Conservation (phyloP, 805 yeast genomes). For the Pichia ethanolica region DNA sequence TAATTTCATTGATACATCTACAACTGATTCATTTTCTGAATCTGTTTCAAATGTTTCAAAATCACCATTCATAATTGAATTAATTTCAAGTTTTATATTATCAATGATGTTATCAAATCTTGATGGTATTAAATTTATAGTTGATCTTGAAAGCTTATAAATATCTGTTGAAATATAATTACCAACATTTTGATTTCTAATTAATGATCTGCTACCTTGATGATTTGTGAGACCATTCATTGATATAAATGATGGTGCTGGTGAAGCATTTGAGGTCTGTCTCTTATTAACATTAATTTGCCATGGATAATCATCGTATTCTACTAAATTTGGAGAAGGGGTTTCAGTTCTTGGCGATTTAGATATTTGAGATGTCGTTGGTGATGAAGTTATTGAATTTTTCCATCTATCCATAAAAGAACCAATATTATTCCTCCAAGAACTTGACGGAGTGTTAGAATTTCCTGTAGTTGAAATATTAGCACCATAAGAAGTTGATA, state of each 20-base stretch:
- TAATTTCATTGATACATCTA: neutral
- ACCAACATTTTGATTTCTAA: neutral
- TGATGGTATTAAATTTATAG: conserved; percentile 1
- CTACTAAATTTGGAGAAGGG: conserved; percentile 4
- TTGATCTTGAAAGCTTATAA: conserved; percentile 2
- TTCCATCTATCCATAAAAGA: conserved; percentile 26
- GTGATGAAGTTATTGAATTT: conserved; percentile 4
- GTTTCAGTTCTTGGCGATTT: conserved; percentile 2
- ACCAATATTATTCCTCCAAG: conserved; percentile 27
- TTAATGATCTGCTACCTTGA: neutral
- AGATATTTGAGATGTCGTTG: conserved; percentile 3
- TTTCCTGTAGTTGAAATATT: conserved; percentile 6
- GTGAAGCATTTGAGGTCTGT: conserved; percentile 1
- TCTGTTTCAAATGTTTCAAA: conserved; percentile 1
- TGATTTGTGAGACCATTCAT: neutral
- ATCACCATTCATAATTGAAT: conserved; percentile 12
- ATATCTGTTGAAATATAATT: neutral
- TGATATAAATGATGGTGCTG: conserved; percentile 9
- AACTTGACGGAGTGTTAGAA: conserved; percentile 12
- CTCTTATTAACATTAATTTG: neutral
- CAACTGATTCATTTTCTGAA: neutral
- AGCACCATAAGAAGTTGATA: conserved; percentile 32
- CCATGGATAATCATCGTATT: conserved; percentile 13
- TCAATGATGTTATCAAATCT: conserved; percentile 2
- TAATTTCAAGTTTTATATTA: conserved; percentile 8